Base-by-base conservation (phyloP, 805 yeast species). In the Candida hungchunana region DNA sequence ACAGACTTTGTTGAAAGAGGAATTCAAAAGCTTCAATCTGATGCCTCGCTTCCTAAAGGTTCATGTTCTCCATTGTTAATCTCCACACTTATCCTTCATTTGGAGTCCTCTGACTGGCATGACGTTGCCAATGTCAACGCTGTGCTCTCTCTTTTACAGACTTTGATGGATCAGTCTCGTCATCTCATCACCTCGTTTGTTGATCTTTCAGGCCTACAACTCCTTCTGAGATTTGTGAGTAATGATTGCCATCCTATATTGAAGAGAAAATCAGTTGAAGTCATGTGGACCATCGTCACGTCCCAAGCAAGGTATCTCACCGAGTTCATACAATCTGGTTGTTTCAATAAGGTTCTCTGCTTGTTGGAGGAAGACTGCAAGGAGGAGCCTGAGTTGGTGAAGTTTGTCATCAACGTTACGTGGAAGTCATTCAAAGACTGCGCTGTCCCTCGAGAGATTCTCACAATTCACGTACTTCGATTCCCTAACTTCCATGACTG, bases 301-400 rank as follows among this genome's bases (percentile, higher is more conserved):
- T 3, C 14, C 9, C 44, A 49, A 8, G 63, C 60, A 12, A 47
- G 43, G 17, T 63, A 69, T 2, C 41, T 69, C 10, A 52, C 63
- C 4, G 57, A 62, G 60, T 66, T 70, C 40, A 59, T 70, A 5
- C 64, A 72, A 4, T 56, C 67, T 34, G 77, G 77, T 4, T 73
- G 74, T 0, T 47, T 71, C 16, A 58, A 62, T 24, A 57, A 62
- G 4, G 48, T 65, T 15, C 48, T 73, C 3, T 60, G 63, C 26
- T 61, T 71, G 32, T 58, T 70, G 3, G 72, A 70, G 37, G 75
- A 66, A 35, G 71, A 69, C 36, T 67, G 60, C 36, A 69, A 64
- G 32, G 29, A 55, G 1, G 49, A 59, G 4, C 71, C 69, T 0
- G 59, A 55, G 13, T 59, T 67, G 37, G 63, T 71, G 2, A 34